A percentile compares a stretch with the other conserved stretches of the same genome.
Conservation (phyloP, 2,329 filamentous ascomycete genomes). For the Hyphodiscus sp. region DNA sequence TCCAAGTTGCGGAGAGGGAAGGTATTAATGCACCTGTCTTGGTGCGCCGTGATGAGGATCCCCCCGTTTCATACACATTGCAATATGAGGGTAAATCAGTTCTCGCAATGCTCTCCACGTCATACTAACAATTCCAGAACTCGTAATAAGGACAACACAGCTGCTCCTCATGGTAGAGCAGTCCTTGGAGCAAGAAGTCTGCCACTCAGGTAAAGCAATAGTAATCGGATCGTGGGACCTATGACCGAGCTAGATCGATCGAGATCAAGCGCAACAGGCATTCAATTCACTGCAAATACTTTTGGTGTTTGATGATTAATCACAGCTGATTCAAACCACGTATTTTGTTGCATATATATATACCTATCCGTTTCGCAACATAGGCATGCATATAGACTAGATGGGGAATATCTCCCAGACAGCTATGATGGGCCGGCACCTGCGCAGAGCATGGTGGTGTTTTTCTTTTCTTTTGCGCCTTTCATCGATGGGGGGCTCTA, state of each 20-base stretch:
- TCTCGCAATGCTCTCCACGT: background rate
- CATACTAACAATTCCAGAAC: slow-evolving; percentile 43
- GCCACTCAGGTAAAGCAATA: slow-evolving; percentile 58
- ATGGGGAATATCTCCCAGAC: slow-evolving; percentile 5
- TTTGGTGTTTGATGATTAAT: background rate
- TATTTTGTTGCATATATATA: slow-evolving; percentile 2
- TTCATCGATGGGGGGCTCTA: background rate
- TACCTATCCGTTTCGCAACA: slow-evolving; percentile 2
- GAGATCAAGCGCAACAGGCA: no score
- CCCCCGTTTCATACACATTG: slow-evolving; percentile 62
- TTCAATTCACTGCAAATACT: background rate
- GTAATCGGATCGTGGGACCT: slow-evolving; percentile 47
- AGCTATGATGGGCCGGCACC: background rate
- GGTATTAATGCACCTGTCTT: slow-evolving; percentile 42
- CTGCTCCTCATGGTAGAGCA: slow-evolving; percentile 61
- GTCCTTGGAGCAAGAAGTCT: slow-evolving; percentile 53
- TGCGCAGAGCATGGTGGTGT: background rate
- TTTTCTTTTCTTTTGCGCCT: background rate
- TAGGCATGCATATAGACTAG: slow-evolving; percentile 5
- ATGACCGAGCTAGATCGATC: background rate
- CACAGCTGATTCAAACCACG: background rate
- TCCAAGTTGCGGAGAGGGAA: slow-evolving; percentile 53
- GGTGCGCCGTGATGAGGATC: slow-evolving; percentile 44
- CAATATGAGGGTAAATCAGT: slow-evolving; percentile 60
- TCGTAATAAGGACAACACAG: slow-evolving; percentile 57